Base-by-base conservation (phyloP, 228 moss, liverwort and hornwort genomes). In the Sphagnum fallax region DNA sequence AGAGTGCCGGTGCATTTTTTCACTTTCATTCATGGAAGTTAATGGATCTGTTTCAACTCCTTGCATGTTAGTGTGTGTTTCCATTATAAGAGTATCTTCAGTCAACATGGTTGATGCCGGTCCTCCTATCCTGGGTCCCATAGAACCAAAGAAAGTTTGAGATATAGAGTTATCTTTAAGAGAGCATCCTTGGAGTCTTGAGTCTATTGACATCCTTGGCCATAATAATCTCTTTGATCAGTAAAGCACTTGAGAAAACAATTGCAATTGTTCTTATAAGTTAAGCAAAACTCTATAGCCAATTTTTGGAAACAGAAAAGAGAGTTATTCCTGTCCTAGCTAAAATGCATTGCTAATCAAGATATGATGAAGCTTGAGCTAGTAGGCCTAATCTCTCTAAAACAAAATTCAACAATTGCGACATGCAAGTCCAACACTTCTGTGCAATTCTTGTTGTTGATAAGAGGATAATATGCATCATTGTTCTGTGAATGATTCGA, bases 41-140 rank as follows among this genome's bases (percentile, higher is more conserved):
- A 53, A 66, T 55, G 63, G 50, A 57, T 75, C 63, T 0, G 0
- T 4, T 0, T 64, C 75, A 65, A 62, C 66, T n/a, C 64, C 64
- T n/a, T 13, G 16, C 61, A 58, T 1, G 4, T 65, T 61, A 5
- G 75, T 73, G 62, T 4, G 16, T 0, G 32, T 69, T 15, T 70
- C n/a, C 48, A 8, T 48, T 1, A 78, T 5, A 0, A 66, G 0
- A 11, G 47, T 69, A 68, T 73, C 70, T 53, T 78, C 32, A 3
- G 32, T 32, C 3, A 32, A 32, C 32, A 32, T 3, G 32, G 32
- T 61, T 14, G 75, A 66, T 11, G 66, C 18, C 14, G 71, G 73
- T 15, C 64, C 63, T 5, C 51, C 66, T 18, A 69, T 73, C 4
- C 78, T 81, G 14, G 1, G 65, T 62, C 12, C 14, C 18, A 58